Evolutionary conservation across 352 stramenopile species (phyloP).

Genomic region (Pythium grandisporangium): DNA sequence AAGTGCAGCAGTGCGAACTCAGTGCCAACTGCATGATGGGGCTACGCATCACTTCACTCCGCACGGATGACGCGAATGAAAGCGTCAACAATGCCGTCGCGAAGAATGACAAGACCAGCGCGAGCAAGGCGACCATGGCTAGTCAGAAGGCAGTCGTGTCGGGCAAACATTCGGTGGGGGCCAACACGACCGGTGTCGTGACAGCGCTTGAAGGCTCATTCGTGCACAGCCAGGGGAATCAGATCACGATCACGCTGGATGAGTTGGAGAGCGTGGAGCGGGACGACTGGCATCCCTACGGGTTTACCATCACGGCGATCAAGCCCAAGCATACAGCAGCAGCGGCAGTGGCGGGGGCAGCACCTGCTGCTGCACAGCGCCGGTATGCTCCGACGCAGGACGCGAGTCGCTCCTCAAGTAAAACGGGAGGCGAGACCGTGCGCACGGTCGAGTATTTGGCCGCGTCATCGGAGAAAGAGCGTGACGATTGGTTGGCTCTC

Average conservation of each 20-base stretch:
- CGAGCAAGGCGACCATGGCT: too few species aligned
- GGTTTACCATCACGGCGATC: slow-evolving; percentile 62
- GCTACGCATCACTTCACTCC: slow-evolving; percentile 55
- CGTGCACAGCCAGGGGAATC: slow-evolving; percentile 46
- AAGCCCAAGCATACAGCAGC: too few species aligned
- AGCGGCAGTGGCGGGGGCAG: too few species aligned
- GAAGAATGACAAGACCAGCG: too few species aligned
- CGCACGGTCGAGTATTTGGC: slow-evolving; percentile 72
- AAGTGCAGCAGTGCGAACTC: slow-evolving; percentile 55
- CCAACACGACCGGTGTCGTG: too few species aligned
- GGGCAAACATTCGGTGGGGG: too few species aligned
- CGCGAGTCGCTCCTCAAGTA: not conserved
- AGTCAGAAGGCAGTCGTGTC: too few species aligned
- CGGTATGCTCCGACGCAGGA: slow-evolving; percentile 3
- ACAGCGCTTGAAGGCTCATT: slow-evolving; percentile 32
- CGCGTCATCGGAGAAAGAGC: slow-evolving; percentile 47
- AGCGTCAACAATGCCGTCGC: too few species aligned
- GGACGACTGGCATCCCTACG: slow-evolving; percentile 64
- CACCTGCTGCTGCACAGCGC: not conserved
- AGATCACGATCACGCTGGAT: slow-evolving; percentile 67
- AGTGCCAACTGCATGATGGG: slow-evolving; percentile 87
- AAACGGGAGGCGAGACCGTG: slow-evolving; percentile 7
- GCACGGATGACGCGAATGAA: slow-evolving; percentile 27
- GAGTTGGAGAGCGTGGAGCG: slow-evolving; percentile 68
- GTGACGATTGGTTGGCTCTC: slow-evolving; percentile 58